A percentile compares a stretch with the other conserved stretches of the same genome.
Evolutionary conservation across 1,284 basidiomycete genomes (phyloP).

Genomic region (Trichosporon ovoides): DNA sequence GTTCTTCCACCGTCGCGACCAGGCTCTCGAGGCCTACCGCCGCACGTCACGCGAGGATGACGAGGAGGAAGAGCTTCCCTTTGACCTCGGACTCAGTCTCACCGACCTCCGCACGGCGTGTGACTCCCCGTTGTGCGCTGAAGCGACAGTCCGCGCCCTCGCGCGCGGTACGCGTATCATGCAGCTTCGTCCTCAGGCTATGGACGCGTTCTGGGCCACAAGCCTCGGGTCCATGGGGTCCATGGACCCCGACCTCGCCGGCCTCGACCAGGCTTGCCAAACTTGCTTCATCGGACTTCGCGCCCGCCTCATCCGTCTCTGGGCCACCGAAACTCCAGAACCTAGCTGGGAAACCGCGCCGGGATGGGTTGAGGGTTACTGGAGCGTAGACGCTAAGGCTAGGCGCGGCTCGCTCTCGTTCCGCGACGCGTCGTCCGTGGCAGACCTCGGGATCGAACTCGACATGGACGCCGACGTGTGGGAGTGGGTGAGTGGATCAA

Average conservation of each 20-base stretch:
- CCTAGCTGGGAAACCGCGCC: background rate
- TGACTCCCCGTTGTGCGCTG: background rate
- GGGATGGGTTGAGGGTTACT: background rate
- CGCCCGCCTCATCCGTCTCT: background rate
- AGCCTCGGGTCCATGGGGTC: background rate
- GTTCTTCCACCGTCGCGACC: conserved; percentile 6
- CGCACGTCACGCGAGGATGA: background rate
- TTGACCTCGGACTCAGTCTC: background rate
- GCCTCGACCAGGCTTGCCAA: background rate
- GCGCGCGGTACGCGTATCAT: background rate
- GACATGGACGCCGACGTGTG: conserved; percentile 2
- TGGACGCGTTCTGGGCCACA: background rate
- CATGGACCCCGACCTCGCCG: background rate
- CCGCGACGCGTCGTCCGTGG: background rate
- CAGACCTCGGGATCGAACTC: background rate
- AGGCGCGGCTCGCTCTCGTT: background rate
- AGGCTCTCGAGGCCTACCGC: background rate
- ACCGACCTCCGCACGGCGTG: background rate
- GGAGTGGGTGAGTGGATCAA: background rate
- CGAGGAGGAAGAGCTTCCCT: background rate
- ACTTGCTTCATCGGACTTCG: background rate
- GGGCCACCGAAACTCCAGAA: conserved; percentile 1
- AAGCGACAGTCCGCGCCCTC: background rate
- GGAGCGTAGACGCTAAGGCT: background rate
- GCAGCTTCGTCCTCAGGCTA: background rate